Base-by-base conservation (phyloP, 495 filamentous ascomycete genomes). In the Lasiosphaeris hirsuta region DNA sequence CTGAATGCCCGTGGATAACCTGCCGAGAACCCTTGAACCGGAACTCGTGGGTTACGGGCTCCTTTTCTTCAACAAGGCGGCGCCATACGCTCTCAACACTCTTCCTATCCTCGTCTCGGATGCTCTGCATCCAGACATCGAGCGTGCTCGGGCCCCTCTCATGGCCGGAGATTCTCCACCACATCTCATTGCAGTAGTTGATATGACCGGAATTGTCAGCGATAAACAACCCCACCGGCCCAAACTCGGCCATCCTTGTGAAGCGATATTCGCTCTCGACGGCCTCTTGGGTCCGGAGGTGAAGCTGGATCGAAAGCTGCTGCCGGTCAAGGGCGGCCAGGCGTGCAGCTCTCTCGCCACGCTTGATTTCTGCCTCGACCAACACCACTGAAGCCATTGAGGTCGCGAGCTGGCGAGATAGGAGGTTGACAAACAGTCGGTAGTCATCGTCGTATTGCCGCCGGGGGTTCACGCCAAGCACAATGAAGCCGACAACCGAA, bases 221-320 rank as follows among this genome's bases (percentile, higher is more conserved):
- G 62, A 89, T 89, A 64, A 90, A 88, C 72, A 90, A 80, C 8
- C 86, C 86, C 0, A 87, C 85, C 7, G 86, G 86, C 4, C 84
- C 82, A 58, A 87, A 86, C 66, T 88, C 86, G 7, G 86, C 84
- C 85, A 90, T 88, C 30, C 84, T 73, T 3, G 85, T 87, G 64
- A 90, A 90, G 51, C 81, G 83, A n/a, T 83, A 82, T 65, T 90
- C 86, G 7, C 79, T 85, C 63, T 89, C 85, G 17, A 81, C 76
- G 2, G 85, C 86, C 68, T 88, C 83, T 64, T 86, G 81, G 1
- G 86, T 88, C 46, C 83, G 76, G 9, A 81, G 73, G 48, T 84
- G 82, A 4, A 90, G 75, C 64, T 89, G 81, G 61, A 87, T 77
- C 2, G 83, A 85, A 5, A 90, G 77, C 59, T 86, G 79, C 47